Conservation (phyloP, 495 filamentous ascomycete species). For the Penicillium atrosanguineum region DNA sequence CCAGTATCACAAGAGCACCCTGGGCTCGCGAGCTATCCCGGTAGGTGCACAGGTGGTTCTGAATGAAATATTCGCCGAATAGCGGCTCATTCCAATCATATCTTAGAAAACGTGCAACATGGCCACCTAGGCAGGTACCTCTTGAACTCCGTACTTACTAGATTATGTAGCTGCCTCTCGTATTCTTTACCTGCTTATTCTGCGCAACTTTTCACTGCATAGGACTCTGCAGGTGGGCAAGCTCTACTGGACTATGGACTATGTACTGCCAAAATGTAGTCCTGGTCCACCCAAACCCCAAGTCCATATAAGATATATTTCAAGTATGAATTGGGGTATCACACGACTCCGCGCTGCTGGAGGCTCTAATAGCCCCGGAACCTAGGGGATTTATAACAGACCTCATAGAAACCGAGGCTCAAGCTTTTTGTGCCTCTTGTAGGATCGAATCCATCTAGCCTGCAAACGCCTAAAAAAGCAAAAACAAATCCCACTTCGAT, state of each 20-base stretch:
- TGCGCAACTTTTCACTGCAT: not conserved
- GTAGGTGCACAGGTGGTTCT: not conserved
- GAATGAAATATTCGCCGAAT: not conserved
- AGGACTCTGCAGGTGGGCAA: too few relatives aligned
- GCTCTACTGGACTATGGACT: too few relatives aligned
- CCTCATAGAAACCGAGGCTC: not conserved
- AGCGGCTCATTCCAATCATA: not conserved
- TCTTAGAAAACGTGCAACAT: not conserved
- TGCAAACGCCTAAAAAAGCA: conserved; percentile 6
- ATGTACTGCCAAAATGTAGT: too few relatives aligned
- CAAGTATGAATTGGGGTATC: not conserved
- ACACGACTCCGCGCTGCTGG: not conserved
- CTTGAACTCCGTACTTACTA: not conserved
- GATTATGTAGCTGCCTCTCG: not conserved
- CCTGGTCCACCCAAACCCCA: not conserved
- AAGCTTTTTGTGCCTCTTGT: not conserved
- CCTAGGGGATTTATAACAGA: not conserved
- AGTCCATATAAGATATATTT: not conserved
- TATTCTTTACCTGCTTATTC: not conserved
- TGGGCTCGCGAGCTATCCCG: not conserved
- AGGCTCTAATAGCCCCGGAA: not conserved
- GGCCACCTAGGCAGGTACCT: not conserved
- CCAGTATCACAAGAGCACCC: not conserved
- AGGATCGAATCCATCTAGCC: not conserved
- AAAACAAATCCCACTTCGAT: not conserved